phyloP scores from a whole-genome alignment of 2,329 filamentous ascomycete species.

The Ambrosiella cleistominuta region DNA sequence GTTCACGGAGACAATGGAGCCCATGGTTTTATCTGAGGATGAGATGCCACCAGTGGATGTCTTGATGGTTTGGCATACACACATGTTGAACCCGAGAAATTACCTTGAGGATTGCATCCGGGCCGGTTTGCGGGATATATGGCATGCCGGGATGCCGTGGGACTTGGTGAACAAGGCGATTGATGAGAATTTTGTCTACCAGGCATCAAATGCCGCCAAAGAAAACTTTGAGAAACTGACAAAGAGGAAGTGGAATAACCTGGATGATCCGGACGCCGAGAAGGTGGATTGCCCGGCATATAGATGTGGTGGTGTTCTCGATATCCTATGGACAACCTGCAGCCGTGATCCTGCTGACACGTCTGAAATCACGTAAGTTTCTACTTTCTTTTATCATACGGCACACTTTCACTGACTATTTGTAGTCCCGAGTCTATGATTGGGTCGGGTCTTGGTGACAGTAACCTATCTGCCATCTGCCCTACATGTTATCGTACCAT shows the following conservation, averaged over 20 bases:
- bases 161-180: constrained; percentile 37
- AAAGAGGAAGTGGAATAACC: constrained; percentile 40
- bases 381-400: too few relatives aligned
- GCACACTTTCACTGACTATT: neutral
- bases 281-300: constrained; percentile 32
- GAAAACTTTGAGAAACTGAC: constrained; percentile 31
- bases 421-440: constrained; percentile 13
- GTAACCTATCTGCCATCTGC: constrained; percentile 34
- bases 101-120: constrained; percentile 60
- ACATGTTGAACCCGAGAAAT: constrained; percentile 59
- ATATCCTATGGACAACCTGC: constrained; percentile 44
- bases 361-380: neutral
- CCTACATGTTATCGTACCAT: constrained; percentile 30
- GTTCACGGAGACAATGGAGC: neutral
- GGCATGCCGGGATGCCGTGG: constrained; percentile 53
- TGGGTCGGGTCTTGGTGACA: constrained; percentile 44
- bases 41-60: constrained; percentile 34
- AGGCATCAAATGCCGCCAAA: constrained; percentile 26
- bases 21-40: constrained; percentile 10
- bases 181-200: constrained; percentile 40
- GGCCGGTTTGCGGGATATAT: constrained; percentile 34
- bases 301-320: constrained; percentile 26
- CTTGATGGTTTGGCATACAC: constrained; percentile 63
- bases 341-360: constrained; percentile 19
- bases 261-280: constrained; percentile 32